These are phyloP conservation scores for Ilyonectria robusta DNA, from an alignment of 2,329 filamentous ascomycete species.

Conservation along the genomic window DNA sequence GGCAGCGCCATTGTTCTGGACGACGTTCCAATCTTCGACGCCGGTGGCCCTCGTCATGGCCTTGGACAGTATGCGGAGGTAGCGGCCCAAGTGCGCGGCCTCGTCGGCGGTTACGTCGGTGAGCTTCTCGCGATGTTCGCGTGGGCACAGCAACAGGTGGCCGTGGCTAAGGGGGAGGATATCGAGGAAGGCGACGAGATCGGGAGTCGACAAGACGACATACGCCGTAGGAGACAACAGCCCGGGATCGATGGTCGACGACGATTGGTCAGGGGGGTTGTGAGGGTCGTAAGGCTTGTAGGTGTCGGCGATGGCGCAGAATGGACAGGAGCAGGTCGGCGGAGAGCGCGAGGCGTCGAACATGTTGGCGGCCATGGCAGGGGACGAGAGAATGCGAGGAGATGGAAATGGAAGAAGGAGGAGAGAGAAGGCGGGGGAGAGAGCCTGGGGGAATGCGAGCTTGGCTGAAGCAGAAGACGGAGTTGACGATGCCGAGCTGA, in stretches of 20 bases:
- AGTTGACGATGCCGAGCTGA: constrained; percentile 1
- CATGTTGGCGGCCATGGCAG: constrained; percentile 30
- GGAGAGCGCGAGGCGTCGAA: constrained; percentile 56
- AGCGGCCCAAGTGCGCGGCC: constrained; percentile 75
- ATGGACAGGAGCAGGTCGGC: constrained; percentile 66
- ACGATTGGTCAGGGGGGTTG: constrained; percentile 57
- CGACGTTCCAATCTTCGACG: constrained; percentile 91
- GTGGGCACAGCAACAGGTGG: constrained; percentile 86
- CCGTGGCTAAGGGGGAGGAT: constrained; percentile 89
- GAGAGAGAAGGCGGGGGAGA: not conserved
- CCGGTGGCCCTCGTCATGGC: constrained; percentile 79
- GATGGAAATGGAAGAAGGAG: not conserved
- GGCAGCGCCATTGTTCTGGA: constrained; percentile 93
- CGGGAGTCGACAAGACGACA: constrained; percentile 82
- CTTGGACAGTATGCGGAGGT: constrained; percentile 79
- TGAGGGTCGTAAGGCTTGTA: constrained; percentile 64
- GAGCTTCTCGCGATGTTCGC: constrained; percentile 83
- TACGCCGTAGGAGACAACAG: constrained; percentile 64
- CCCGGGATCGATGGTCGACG: constrained; percentile 47
- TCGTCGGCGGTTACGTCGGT: constrained; percentile 76
- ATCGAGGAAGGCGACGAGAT: constrained; percentile 90
- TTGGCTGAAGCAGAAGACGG: not conserved
- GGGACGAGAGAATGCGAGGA: not conserved
- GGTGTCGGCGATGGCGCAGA: constrained; percentile 70
- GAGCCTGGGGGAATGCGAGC: not conserved